Percentiles rank a stretch among this genome's conserved stretches.
phyloP scores from a whole-genome alignment of 192 early-diverging fungal genomes.

The Umbelopsis isabellina region DNA sequence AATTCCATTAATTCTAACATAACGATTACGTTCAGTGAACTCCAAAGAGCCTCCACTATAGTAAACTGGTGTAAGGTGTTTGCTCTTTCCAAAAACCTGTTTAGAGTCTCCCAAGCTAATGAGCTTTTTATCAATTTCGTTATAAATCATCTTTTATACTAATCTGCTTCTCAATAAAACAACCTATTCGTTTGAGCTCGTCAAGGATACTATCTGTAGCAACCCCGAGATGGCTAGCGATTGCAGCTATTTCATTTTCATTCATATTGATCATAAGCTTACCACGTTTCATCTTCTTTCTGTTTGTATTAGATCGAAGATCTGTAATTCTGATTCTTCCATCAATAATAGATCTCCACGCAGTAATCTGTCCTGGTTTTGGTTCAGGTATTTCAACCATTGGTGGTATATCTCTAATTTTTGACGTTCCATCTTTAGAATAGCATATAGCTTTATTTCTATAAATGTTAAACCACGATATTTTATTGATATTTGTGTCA shows the following conservation, averaged over 20 bases:
- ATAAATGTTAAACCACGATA: slow-evolving; percentile 28
- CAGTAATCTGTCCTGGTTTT: not conserved
- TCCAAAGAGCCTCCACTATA: slow-evolving; percentile 1
- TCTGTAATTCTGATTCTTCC: not conserved
- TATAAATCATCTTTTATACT: not conserved
- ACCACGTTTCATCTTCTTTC: not conserved
- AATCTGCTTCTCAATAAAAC: not conserved
- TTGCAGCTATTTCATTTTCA: not conserved
- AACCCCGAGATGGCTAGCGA: not conserved
- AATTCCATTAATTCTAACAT: slow-evolving; percentile 5
- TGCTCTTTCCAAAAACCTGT: not conserved
- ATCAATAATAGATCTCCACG: not conserved
- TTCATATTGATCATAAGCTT: not conserved
- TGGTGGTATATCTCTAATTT: not conserved
- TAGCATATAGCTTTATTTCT: slow-evolving; percentile 24
- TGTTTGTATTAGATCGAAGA: not conserved
- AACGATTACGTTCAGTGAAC: slow-evolving; percentile 6
- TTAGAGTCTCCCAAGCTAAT: not conserved
- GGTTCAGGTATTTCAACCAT: not conserved
- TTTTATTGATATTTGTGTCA: slow-evolving; percentile 27
- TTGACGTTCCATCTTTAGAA: not conserved
- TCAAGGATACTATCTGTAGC: not conserved
- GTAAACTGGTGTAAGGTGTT: not conserved
- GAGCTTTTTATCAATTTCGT: not conserved
- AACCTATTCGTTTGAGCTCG: not conserved